Conservation (phyloP, 2,329 filamentous ascomycete genomes). For the Scedosporium dehoogii region DNA sequence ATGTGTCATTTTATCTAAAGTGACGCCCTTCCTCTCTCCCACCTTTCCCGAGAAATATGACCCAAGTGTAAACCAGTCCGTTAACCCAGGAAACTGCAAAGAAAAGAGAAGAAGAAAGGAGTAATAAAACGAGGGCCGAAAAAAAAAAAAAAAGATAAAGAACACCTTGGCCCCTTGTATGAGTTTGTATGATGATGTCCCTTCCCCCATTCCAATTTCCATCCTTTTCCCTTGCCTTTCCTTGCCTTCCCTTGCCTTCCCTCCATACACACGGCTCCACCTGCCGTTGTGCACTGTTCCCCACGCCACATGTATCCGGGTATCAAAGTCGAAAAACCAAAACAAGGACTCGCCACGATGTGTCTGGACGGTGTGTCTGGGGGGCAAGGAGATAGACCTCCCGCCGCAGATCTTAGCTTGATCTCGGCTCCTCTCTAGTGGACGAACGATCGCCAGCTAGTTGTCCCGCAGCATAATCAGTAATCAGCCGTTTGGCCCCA, state of each 20-base stretch:
- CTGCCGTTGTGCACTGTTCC: not conserved
- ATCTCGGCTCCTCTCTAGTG: not conserved
- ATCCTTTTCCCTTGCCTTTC: not conserved
- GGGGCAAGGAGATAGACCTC: too few species aligned
- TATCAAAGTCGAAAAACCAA: not conserved
- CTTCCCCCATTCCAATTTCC: not conserved
- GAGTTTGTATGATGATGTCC: conserved; percentile 1
- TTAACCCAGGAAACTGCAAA: not conserved
- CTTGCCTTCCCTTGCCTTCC: too few species aligned
- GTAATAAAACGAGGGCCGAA: not conserved
- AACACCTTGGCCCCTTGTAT: not conserved
- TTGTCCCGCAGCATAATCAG: too few species aligned
- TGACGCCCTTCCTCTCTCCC: not conserved
- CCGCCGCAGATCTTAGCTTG: not conserved
- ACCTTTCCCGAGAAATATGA: not conserved
- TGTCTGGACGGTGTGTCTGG: not conserved
- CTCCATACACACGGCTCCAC: not conserved
- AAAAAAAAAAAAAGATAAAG: not conserved
- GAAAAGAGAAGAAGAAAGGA: not conserved
- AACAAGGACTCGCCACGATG: not conserved
- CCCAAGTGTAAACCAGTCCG: not conserved
- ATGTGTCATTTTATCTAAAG: not conserved
- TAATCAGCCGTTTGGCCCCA: too few species aligned
- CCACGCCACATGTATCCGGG: not conserved
- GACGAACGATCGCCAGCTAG: too few species aligned